Base-by-base conservation (phyloP, 306 rosid species). In the Datisca glomerata region DNA sequence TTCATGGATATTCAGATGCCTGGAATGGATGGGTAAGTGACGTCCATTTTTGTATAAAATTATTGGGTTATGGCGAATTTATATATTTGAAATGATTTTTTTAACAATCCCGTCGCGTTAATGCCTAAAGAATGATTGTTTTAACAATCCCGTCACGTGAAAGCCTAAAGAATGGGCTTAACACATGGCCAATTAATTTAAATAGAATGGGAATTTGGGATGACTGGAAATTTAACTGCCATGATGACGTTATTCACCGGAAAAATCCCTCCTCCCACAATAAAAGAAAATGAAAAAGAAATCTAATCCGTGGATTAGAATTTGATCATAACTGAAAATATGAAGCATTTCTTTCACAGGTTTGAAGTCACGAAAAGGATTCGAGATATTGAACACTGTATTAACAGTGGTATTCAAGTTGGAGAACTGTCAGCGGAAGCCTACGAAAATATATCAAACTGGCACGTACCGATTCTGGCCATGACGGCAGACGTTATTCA, bases 1-100 rank as follows among this genome's bases (percentile, higher is more conserved):
- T 89, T 89, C 62, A 89, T 89, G 98, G 98, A 89, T 63, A 78
- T 89, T 45, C 96, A 89, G 65, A 89, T 89, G 98, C 98, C 98
- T 2, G 93, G 70, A 62, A 89, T 89, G 91, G 92, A 89, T 18
- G 98, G 98, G 98, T 89, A 71, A 43, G 93, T 58, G 36, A 11
- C n/a, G n/a, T n/a, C n/a, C n/a, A n/a, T n/a, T n/a, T n/a, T n/a
- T n/a, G n/a, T n/a, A n/a, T n/a, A n/a, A n/a, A n/a, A 31, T 12
- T 31, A 8, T 31, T 4, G 1, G 7, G 2, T 28, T 28, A 1
- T 28, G 0, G 33, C 7, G 33, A 12, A 6, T 28, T 28, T 28
- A n/a, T n/a, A n/a, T n/a, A n/a, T n/a, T n/a, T n/a, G n/a, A n/a
- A n/a, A n/a, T n/a, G n/a, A n/a, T n/a, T n/a, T n/a, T n/a, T n/a